phyloP scores from a whole-genome alignment of 495 filamentous ascomycete genomes.

The Neurospora sp. region DNA sequence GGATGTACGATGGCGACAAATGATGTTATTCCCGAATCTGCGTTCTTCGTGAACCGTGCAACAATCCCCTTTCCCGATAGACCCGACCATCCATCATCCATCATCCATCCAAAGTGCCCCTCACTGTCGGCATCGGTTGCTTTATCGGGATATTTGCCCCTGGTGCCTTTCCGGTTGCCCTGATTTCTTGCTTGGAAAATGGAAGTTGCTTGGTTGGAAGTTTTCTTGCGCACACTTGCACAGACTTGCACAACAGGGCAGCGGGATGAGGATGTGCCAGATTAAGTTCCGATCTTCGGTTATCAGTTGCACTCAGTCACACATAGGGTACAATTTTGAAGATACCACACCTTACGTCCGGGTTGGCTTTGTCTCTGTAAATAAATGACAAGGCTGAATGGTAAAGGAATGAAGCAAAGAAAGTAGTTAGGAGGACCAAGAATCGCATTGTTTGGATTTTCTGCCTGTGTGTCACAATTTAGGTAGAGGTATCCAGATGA shows the following conservation, averaged over 20 bases:
- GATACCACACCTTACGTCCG: too few species aligned
- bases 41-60: not conserved
- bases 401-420: too few species aligned
- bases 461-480: too few species aligned
- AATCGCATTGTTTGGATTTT: too few species aligned
- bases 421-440: too few species aligned
- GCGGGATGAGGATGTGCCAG: not conserved
- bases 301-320: not conserved
- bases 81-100: not conserved
- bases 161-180: not conserved
- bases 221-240: not conserved
- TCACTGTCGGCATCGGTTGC: not conserved
- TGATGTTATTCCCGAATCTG: not conserved
- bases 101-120: not conserved
- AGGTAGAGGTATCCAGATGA: too few species aligned
- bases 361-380: too few species aligned
- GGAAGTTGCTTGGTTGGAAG: not conserved
- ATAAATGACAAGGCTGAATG: too few species aligned
- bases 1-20: not conserved
- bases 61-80: not conserved
- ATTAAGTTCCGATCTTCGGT: not conserved
- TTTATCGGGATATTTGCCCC: not conserved
- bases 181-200: not conserved
- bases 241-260: not conserved
- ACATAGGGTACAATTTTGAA: not conserved